A percentile compares a stretch with the other conserved stretches of the same genome.
Conservation (phyloP, 2,329 filamentous ascomycete genomes). For the Arthrinium phaeospermum region DNA sequence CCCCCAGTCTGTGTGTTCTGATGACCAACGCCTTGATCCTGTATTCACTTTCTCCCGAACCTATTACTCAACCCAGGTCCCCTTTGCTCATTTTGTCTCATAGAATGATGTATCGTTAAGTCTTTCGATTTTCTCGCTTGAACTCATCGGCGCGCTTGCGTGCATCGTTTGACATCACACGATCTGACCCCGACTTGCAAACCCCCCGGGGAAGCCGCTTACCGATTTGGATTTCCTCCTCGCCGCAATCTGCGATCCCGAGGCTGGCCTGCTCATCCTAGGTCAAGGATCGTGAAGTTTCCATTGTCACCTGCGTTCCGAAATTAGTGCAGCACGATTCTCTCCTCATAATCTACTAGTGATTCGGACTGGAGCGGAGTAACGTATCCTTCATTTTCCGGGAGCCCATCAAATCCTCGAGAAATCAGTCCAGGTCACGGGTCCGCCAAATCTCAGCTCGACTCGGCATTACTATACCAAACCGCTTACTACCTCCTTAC, state of each 20-base stretch:
- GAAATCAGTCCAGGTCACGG: not conserved
- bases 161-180: conserved; percentile 17
- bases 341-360: conserved; percentile 15
- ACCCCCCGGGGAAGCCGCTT: conserved; percentile 1
- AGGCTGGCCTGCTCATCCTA: not conserved
- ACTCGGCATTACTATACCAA: conserved; percentile 10
- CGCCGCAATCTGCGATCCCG: not conserved
- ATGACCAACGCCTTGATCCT: conserved; percentile 3
- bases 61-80: not conserved
- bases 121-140: not conserved
- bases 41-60: conserved; percentile 3
- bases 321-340: conserved; percentile 15
- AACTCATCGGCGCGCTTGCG: not conserved
- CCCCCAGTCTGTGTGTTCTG: conserved; percentile 1
- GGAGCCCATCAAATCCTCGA: not conserved
- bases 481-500: conserved; percentile 11
- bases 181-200: conserved; percentile 1
- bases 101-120: conserved; percentile 15
- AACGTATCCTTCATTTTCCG: conserved; percentile 2
- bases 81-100: conserved; percentile 1
- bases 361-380: conserved; percentile 8
- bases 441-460: conserved; percentile 10
- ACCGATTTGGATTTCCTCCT: not conserved
- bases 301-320: conserved; percentile 3
- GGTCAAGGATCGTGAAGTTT: conserved; percentile 10